Evolutionary conservation across 306 rosid genomes (phyloP).

Genomic region (Hippophae tibetana): DNA sequence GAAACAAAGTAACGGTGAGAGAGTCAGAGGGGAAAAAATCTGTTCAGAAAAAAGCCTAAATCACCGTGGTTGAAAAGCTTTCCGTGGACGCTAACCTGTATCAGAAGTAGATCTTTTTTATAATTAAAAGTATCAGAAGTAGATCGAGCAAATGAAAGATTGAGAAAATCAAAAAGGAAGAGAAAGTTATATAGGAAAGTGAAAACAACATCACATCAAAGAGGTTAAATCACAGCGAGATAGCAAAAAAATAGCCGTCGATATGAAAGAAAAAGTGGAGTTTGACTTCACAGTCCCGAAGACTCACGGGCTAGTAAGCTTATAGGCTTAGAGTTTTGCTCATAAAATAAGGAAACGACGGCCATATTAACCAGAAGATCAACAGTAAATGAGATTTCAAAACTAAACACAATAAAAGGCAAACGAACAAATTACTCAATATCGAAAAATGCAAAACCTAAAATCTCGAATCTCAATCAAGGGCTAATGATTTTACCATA

Average conservation of each 20-base stretch:
- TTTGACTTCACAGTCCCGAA: slow-evolving; percentile 16
- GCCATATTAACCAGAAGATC: slow-evolving; percentile 8
- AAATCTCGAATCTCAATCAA: slow-evolving; percentile 12
- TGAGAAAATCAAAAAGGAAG: background rate
- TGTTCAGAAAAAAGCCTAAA: background rate
- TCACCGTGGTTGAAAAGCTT: background rate
- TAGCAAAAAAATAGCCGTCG: slow-evolving; percentile 39
- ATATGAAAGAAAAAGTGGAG: slow-evolving; percentile 11
- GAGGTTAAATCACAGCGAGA: slow-evolving; percentile 17
- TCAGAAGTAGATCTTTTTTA: background rate
- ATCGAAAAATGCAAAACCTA: background rate
- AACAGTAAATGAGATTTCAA: background rate
- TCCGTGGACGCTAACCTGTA: background rate
- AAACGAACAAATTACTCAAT: background rate
- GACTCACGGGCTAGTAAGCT: slow-evolving; percentile 11
- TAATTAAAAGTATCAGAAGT: background rate
- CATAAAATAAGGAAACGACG: slow-evolving; percentile 17
- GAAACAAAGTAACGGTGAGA: background rate
- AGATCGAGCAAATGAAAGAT: background rate
- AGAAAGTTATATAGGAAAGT: background rate
- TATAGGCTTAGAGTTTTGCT: background rate
- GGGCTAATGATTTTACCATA: background rate
- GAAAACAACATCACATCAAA: slow-evolving; percentile 16
- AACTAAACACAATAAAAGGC: slow-evolving; percentile 11
- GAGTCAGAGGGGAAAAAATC: background rate